phyloP scores from a whole-genome alignment of 1,139 yeast species.

The Diutina mesorugosa region DNA sequence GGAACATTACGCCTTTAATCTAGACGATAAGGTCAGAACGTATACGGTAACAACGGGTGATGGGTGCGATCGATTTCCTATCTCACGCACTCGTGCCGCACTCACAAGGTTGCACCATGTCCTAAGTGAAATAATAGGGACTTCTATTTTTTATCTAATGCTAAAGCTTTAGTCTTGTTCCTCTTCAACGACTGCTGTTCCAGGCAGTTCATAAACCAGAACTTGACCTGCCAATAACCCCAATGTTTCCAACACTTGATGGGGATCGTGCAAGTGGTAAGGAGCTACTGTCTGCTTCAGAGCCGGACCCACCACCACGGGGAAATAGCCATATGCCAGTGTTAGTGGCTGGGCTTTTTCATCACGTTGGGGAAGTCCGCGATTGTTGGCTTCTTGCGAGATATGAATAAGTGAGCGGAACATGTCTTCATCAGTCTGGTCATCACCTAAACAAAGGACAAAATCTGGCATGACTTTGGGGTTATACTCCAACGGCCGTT shows the following conservation, averaged over 20 bases:
- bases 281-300: slow-evolving; percentile 81
- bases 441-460: slow-evolving; percentile 86
- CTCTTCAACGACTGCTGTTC: slow-evolving; percentile 59
- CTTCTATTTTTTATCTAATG: not conserved
- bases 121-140: not conserved
- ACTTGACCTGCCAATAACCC: slow-evolving; percentile 71
- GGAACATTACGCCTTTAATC: not conserved
- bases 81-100: not conserved
- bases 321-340: slow-evolving; percentile 50
- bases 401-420: slow-evolving; percentile 58
- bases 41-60: not conserved
- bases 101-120: not conserved
- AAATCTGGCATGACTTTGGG: slow-evolving; percentile 50
- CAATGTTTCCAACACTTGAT: slow-evolving; percentile 73
- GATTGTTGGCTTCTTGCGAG: slow-evolving; percentile 32
- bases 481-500: slow-evolving; percentile 15
- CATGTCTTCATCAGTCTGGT: slow-evolving; percentile 96
- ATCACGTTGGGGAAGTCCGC: not conserved
- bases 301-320: slow-evolving; percentile 94
- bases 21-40: too few species aligned
- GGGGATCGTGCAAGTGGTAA: slow-evolving; percentile 78
- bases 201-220: slow-evolving; percentile 64
- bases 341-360: not conserved
- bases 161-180: slow-evolving; percentile 13
- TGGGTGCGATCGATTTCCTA: not conserved